phyloP scores from a whole-genome alignment of 192 early-diverging fungal genomes.

The Podila clonocystis region DNA sequence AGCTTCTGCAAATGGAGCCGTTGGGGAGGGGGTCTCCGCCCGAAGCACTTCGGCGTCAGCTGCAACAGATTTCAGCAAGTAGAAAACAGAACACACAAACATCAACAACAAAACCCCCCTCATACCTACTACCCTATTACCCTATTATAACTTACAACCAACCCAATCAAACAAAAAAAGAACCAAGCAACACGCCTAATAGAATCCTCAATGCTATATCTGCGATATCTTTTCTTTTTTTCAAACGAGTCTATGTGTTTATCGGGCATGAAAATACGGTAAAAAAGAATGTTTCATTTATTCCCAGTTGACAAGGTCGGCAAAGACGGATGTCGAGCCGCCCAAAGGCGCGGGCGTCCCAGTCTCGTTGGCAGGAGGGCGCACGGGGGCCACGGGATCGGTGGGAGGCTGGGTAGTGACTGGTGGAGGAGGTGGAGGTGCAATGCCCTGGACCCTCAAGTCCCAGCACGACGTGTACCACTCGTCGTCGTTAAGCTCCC shows the following conservation, averaged over 20 bases:
- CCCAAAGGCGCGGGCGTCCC: conserved; percentile 1
- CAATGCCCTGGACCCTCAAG: conserved; percentile 1
- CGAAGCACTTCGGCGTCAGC: neutral
- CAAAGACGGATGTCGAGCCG: conserved; percentile 25
- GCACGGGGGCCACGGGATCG: neutral
- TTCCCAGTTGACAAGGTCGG: conserved; percentile 23
- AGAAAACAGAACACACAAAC: neutral
- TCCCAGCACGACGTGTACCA: conserved; percentile 51
- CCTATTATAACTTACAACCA: no score
- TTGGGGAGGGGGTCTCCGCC: no score
- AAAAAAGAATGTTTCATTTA: neutral
- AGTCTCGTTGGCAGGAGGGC: neutral
- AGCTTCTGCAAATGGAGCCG: neutral
- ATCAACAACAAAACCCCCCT: neutral
- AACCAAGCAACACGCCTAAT: no score
- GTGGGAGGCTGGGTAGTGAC: neutral
- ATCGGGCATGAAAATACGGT: no score
- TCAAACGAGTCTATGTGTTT: no score
- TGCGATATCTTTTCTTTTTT: neutral
- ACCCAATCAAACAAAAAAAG: no score
- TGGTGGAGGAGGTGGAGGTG: neutral
- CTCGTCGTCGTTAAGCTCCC: conserved; percentile 33
- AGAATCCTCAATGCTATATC: no score
- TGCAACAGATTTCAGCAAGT: neutral
- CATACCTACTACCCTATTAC: no score